These are phyloP conservation scores for Penicillium hordei DNA, from an alignment of 2,329 filamentous ascomycete genomes.

Conservation along the genomic window DNA sequence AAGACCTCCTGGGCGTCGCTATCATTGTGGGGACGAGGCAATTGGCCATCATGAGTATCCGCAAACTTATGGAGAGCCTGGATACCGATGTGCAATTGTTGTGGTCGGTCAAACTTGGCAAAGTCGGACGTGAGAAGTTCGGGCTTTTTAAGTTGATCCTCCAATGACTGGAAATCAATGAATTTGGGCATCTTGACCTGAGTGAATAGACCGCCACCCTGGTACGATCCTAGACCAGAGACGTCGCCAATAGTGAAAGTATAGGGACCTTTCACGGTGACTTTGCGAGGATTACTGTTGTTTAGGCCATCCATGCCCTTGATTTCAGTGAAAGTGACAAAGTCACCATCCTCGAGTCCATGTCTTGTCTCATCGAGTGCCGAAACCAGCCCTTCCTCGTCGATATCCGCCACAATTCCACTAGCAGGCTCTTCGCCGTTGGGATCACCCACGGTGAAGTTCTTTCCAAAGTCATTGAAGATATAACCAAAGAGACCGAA, in stretches of 20 bases:
- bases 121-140: conserved; percentile 92
- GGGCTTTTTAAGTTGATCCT: conserved; percentile 75
- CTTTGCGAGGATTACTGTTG: conserved; percentile 77
- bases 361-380: conserved; percentile 93
- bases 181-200: conserved; percentile 99
- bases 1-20: conserved; percentile 77
- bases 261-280: conserved; percentile 93
- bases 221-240: conserved; percentile 79
- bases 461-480: conserved; percentile 95
- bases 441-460: conserved; percentile 85
- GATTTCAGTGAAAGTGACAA: conserved; percentile 89
- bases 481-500: conserved; percentile 93
- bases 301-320: conserved; percentile 91
- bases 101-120: conserved; percentile 94
- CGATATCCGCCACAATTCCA: conserved; percentile 87
- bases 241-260: conserved; percentile 97
- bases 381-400: conserved; percentile 86
- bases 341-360: conserved; percentile 93
- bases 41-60: conserved; percentile 66
- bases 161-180: conserved; percentile 81
- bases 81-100: conserved; percentile 87
- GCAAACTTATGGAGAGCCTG: conserved; percentile 88
- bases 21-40: conserved; percentile 81
- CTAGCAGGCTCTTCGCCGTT: conserved; percentile 84
- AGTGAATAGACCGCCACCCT: conserved; percentile 82